Evolutionary conservation across 768 basidiomycete species (phyloP).

Genomic region (Leccinum disarticulatum): DNA sequence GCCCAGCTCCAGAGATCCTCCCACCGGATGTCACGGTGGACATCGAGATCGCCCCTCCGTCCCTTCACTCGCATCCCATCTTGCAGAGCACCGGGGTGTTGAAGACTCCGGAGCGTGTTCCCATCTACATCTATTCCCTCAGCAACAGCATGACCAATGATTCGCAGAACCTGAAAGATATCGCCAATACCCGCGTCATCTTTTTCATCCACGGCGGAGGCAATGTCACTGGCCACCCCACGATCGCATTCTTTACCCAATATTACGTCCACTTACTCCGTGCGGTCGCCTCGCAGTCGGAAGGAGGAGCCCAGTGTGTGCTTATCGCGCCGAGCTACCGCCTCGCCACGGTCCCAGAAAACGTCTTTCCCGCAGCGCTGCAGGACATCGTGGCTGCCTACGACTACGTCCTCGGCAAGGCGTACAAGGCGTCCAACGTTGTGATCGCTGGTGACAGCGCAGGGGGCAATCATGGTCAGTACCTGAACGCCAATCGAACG

Average conservation of each 20-base stretch:
- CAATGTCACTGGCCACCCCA: conserved; percentile 21
- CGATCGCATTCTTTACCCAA: not conserved
- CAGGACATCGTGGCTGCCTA: conserved; percentile 29
- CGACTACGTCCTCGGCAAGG: conserved; percentile 25
- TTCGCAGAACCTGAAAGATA: not conserved
- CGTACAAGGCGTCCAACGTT: conserved; percentile 21
- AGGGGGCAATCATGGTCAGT: conserved; percentile 28
- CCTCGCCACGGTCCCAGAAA: conserved; percentile 24
- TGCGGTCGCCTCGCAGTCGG: conserved; percentile 1
- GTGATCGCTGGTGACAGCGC: conserved; percentile 27
- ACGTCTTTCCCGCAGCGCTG: conserved; percentile 22
- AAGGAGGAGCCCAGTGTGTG: conserved; percentile 3
- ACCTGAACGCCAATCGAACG: not conserved
- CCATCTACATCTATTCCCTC: conserved; percentile 20
- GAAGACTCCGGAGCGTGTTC: conserved; percentile 18
- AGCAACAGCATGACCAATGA: not conserved
- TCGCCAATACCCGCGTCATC: not conserved
- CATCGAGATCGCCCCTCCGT: conserved; percentile 21
- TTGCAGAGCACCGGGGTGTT: not conserved
- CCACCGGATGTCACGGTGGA: conserved; percentile 6
- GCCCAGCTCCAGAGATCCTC: not conserved
- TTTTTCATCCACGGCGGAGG: conserved; percentile 12
- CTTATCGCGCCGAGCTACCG: conserved; percentile 26
- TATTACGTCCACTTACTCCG: conserved; percentile 15
- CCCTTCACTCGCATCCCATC: not conserved